Conservation (phyloP, 2,329 filamentous ascomycete species). For the Penicillium sp. region DNA sequence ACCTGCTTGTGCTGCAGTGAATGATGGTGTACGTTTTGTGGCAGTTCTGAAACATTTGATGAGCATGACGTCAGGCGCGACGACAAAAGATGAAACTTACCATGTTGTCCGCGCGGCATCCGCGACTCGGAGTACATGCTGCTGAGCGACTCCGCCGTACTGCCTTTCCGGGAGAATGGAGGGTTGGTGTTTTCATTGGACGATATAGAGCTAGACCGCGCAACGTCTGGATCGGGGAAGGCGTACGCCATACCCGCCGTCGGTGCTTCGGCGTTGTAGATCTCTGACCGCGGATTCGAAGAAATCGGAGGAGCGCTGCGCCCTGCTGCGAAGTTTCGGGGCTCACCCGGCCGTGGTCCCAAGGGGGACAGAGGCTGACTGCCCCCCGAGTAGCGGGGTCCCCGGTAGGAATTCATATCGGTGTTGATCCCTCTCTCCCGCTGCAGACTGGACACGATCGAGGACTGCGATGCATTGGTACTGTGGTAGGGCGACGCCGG, state of each 20-base stretch:
- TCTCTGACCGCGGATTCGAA: conserved; percentile 49
- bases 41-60: conserved; percentile 38
- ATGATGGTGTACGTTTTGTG: conserved; percentile 49
- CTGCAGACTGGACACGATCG: conserved; percentile 45
- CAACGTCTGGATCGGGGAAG: conserved; percentile 50
- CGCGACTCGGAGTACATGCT: conserved; percentile 48
- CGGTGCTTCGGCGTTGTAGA: conserved; percentile 51
- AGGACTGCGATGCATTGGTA: conserved; percentile 47
- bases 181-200: conserved; percentile 33
- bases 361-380: conserved; percentile 42
- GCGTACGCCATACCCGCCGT: conserved; percentile 52
- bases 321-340: conserved; percentile 44
- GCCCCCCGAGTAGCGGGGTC: conserved; percentile 40
- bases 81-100: conserved; percentile 28
- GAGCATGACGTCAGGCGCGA: conserved; percentile 1
- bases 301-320: conserved; percentile 50
- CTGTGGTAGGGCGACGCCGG: conserved; percentile 49
- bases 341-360: conserved; percentile 39
- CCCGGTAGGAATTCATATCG: conserved; percentile 41
- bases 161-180: conserved; percentile 46
- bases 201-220: conserved; percentile 39
- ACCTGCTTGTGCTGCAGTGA: conserved; percentile 50
- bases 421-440: conserved; percentile 43
- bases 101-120: conserved; percentile 48
- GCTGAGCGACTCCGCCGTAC: conserved; percentile 48